These are phyloP conservation scores for Xerocomus minutiporus DNA, from an alignment of 1,284 basidiomycete genomes.

Conservation along the genomic window DNA sequence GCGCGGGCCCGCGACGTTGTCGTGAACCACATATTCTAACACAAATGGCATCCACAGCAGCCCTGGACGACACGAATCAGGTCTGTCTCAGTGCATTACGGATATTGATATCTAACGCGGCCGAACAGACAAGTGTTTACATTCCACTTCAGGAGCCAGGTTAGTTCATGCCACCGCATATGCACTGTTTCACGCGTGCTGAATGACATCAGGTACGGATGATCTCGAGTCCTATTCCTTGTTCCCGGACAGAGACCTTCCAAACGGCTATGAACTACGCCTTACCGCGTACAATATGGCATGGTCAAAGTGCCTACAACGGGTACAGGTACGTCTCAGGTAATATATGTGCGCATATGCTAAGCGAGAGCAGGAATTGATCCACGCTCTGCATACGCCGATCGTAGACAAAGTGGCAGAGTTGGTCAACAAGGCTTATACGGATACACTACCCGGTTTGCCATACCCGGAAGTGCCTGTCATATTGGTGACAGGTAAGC, in stretches of 20 bases:
- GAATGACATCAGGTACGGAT: constrained; percentile 13
- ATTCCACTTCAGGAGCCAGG: constrained; percentile 32
- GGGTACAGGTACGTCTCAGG: constrained; percentile 40
- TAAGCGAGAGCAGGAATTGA: constrained; percentile 36
- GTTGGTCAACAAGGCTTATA: constrained; percentile 40
- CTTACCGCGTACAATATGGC: constrained; percentile 44
- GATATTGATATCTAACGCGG: constrained; percentile 4
- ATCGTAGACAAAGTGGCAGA: constrained; percentile 40
- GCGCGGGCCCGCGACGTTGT: background rate
- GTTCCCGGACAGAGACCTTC: constrained; percentile 36
- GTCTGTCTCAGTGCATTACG: constrained; percentile 13
- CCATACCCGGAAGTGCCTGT: constrained; percentile 52
- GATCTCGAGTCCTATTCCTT: constrained; percentile 16
- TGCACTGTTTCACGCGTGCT: background rate
- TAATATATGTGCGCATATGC: background rate
- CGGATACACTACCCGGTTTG: constrained; percentile 39
- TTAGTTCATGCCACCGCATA: constrained; percentile 14
- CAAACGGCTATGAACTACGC: constrained; percentile 40
- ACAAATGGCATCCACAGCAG: constrained; percentile 17
- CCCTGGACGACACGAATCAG: constrained; percentile 27
- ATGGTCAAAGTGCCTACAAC: constrained; percentile 47
- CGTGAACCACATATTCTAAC: constrained; percentile 3
- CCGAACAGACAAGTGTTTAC: constrained; percentile 32
- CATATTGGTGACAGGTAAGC: constrained; percentile 51
- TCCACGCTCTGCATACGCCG: constrained; percentile 42